phyloP scores from a whole-genome alignment of 2,329 filamentous ascomycete genomes.

The Niveomyces coronatus region DNA sequence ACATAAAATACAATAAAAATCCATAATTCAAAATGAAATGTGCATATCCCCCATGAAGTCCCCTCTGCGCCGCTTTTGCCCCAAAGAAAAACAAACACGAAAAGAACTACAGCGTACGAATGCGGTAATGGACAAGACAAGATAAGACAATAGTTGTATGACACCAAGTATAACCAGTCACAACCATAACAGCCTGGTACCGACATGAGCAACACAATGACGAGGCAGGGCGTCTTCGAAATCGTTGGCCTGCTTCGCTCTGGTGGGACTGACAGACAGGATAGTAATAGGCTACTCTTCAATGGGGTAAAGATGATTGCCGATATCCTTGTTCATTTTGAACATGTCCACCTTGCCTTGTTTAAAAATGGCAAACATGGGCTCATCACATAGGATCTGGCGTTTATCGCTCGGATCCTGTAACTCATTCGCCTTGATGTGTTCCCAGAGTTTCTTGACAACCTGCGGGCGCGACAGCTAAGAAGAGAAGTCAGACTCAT shows the following conservation, averaged over 20 bases:
- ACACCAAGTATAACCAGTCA: no score
- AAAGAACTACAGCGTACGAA: background rate
- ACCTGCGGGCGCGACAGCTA: constrained; percentile 88
- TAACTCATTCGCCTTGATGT: constrained; percentile 80
- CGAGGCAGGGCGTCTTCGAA: no score
- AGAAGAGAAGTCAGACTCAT: background rate
- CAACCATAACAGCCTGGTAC: no score
- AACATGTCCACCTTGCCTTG: constrained; percentile 93
- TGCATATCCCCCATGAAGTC: no score
- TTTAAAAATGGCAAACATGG: constrained; percentile 87
- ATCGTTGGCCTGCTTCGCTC: no score
- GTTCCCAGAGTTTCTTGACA: constrained; percentile 92
- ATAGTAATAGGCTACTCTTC: no score
- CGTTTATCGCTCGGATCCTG: constrained; percentile 89
- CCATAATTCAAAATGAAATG: no score
- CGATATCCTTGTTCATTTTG: constrained; percentile 95
- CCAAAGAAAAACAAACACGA: constrained; percentile 3
- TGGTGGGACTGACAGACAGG: no score
- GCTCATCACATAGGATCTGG: constrained; percentile 86
- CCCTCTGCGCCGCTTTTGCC: constrained; percentile 3
- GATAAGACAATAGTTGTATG: no score
- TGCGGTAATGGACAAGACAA: background rate
- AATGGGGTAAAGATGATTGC: constrained; percentile 76
- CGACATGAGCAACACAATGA: no score
- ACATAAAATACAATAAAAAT: no score